Evolutionary conservation across 768 basidiomycete species (phyloP).

Genomic region (Leccinum pellstonianum): DNA sequence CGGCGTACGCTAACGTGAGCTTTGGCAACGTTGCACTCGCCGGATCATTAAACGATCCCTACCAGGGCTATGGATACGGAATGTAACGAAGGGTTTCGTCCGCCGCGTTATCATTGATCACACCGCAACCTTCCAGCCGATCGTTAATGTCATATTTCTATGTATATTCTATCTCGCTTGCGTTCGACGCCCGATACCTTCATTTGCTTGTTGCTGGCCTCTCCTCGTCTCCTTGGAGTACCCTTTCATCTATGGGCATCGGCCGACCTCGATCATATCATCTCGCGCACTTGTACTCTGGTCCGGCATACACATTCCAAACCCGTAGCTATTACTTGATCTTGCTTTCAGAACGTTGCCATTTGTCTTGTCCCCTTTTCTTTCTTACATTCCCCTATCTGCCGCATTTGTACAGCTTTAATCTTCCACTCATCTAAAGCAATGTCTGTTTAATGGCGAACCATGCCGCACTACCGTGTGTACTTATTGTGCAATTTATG

Average conservation of each 20-base stretch:
- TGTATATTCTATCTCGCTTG: slow-evolving; percentile 36
- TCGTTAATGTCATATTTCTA: slow-evolving; percentile 37
- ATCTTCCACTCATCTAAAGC: slow-evolving; percentile 39
- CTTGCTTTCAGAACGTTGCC: slow-evolving; percentile 38
- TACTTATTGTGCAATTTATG: slow-evolving; percentile 42
- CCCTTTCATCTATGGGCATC: slow-evolving; percentile 35
- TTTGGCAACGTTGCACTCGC: slow-evolving; percentile 48
- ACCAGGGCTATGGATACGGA: slow-evolving; percentile 78
- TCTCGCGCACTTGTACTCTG: slow-evolving; percentile 67
- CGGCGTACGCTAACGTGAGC: slow-evolving; percentile 53
- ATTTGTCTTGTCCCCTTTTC: slow-evolving; percentile 24
- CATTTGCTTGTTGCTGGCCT: slow-evolving; percentile 36
- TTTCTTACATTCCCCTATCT: slow-evolving; percentile 35
- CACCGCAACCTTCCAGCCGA: slow-evolving; percentile 17
- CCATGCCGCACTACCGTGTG: slow-evolving; percentile 36
- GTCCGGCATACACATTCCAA: slow-evolving; percentile 51
- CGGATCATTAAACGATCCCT: slow-evolving; percentile 66
- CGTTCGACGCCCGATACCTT: slow-evolving; percentile 37
- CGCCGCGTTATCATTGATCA: slow-evolving; percentile 30
- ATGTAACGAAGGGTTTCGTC: slow-evolving; percentile 47
- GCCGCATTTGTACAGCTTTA: slow-evolving; percentile 38
- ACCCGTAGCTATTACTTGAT: slow-evolving; percentile 37
- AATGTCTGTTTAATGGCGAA: slow-evolving; percentile 42
- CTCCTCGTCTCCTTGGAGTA: slow-evolving; percentile 38
- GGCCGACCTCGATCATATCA: slow-evolving; percentile 47